Conservation (phyloP, 2,329 filamentous ascomycete species). For the Elsinoe arachidis region DNA sequence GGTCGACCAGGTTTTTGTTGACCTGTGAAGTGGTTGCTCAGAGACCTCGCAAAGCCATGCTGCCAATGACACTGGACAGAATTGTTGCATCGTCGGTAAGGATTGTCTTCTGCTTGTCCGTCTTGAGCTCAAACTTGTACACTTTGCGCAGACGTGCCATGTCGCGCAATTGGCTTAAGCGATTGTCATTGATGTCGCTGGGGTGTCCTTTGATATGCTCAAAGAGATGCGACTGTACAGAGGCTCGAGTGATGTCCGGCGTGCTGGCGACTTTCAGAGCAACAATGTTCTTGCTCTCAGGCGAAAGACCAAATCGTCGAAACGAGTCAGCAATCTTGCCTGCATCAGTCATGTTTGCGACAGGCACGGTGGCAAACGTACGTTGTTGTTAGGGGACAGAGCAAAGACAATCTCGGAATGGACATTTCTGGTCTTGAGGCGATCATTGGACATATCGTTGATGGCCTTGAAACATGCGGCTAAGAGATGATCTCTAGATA, state of each 20-base stretch:
- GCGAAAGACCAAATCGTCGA: constrained; percentile 72
- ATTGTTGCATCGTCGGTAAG: constrained; percentile 37
- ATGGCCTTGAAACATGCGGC: constrained; percentile 71
- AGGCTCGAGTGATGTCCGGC: constrained; percentile 32
- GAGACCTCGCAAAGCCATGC: constrained; percentile 66
- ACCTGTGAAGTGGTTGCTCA: constrained; percentile 20
- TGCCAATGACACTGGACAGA: constrained; percentile 61
- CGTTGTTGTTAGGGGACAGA: constrained; percentile 75
- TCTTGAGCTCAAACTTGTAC: constrained; percentile 66
- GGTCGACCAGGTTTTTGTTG: background rate
- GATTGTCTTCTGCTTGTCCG: constrained; percentile 27
- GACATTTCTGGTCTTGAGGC: constrained; percentile 71
- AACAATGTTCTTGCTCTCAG: constrained; percentile 62
- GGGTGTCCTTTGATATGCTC: constrained; percentile 53
- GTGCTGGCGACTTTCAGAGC: constrained; percentile 65
- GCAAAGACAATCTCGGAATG: constrained; percentile 82
- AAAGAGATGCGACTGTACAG: constrained; percentile 52
- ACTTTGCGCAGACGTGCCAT: constrained; percentile 66
- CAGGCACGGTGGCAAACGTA: constrained; percentile 27
- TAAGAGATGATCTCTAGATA: constrained; percentile 64
- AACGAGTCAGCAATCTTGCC: constrained; percentile 82
- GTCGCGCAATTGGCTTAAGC: constrained; percentile 54
- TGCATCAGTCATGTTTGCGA: constrained; percentile 12
- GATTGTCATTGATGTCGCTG: constrained; percentile 53
- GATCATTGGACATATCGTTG: constrained; percentile 51